Percentiles rank a stretch among this genome's conserved stretches.
Evolutionary conservation across 495 filamentous ascomycete genomes (phyloP).

Genomic region (Penicillium pancosmium): DNA sequence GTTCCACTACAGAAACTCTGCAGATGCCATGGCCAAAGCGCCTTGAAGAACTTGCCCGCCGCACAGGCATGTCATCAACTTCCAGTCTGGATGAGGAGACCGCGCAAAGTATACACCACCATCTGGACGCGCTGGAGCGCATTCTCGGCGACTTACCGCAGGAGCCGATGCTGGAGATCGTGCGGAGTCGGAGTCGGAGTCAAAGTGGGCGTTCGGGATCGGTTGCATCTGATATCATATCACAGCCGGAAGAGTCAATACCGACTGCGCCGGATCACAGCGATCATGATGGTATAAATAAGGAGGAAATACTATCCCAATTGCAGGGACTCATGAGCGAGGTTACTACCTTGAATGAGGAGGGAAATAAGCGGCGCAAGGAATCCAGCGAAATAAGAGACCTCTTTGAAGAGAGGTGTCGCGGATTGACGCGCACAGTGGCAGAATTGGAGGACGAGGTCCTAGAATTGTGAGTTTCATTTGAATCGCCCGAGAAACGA

Average conservation of each 20-base stretch:
- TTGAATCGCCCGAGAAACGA: neutral
- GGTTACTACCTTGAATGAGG: slow-evolving; percentile 28
- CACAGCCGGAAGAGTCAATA: neutral
- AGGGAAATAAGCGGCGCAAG: slow-evolving; percentile 32
- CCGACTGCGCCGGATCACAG: slow-evolving; percentile 1
- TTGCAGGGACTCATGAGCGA: slow-evolving; percentile 31
- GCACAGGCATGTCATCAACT: slow-evolving; percentile 17
- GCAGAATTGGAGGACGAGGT: slow-evolving; percentile 38
- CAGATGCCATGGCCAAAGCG: slow-evolving; percentile 26
- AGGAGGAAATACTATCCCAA: slow-evolving; percentile 17
- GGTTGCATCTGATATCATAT: slow-evolving; percentile 1
- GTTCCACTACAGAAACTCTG: slow-evolving; percentile 10
- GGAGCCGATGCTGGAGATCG: slow-evolving; percentile 23
- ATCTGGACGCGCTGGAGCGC: slow-evolving; percentile 36
- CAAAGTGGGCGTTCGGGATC: neutral
- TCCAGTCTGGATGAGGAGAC: slow-evolving; percentile 18
- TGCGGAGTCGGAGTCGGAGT: neutral
- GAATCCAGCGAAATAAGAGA: slow-evolving; percentile 41
- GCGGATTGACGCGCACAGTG: slow-evolving; percentile 26
- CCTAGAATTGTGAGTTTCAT: slow-evolving; percentile 32
- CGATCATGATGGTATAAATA: neutral
- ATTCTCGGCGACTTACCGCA: slow-evolving; percentile 32
- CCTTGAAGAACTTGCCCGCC: slow-evolving; percentile 28
- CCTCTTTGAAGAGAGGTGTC: slow-evolving; percentile 32
- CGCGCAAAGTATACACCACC: slow-evolving; percentile 27